Percentiles rank a stretch among this genome's conserved stretches.
These are phyloP conservation scores for Cercospora citrullina DNA, from an alignment of 2,329 filamentous ascomycete species.

Conservation along the genomic window DNA sequence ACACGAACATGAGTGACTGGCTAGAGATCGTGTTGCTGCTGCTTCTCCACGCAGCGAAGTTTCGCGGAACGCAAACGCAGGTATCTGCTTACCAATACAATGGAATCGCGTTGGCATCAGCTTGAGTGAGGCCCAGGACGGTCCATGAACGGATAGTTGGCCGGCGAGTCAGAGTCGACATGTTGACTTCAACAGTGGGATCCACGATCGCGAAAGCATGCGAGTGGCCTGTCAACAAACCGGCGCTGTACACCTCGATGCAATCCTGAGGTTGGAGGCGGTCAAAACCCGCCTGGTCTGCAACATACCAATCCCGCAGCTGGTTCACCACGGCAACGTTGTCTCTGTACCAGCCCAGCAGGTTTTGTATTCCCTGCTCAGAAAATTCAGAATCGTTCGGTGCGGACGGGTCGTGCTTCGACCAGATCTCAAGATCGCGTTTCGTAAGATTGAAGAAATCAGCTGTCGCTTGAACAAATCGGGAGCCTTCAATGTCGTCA, in stretches of 20 bases:
- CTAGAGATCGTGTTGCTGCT: too few relatives aligned
- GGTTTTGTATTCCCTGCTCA: background rate
- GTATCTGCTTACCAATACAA: background rate
- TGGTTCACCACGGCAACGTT: background rate
- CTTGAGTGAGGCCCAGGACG: background rate
- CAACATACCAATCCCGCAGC: background rate
- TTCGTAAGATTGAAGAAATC: constrained; percentile 14
- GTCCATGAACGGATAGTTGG: too few relatives aligned
- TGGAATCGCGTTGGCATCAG: background rate
- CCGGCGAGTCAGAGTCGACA: background rate
- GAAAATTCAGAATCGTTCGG: background rate
- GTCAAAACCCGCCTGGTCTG: background rate
- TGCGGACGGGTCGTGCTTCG: background rate
- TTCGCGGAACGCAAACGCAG: too few relatives aligned
- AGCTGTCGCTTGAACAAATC: constrained; percentile 28
- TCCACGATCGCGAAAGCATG: background rate
- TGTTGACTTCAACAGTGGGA: background rate
- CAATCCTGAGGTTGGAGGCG: background rate
- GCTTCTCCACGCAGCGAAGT: too few relatives aligned
- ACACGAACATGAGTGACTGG: background rate
- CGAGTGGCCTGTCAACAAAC: background rate
- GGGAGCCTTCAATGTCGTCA: background rate
- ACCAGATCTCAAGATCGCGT: background rate
- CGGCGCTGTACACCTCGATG: background rate
- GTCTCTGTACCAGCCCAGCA: background rate